Percentiles rank a stretch among this genome's conserved stretches.
Conservation (phyloP, 1,284 basidiomycete species). For the Trametes pubescens region DNA sequence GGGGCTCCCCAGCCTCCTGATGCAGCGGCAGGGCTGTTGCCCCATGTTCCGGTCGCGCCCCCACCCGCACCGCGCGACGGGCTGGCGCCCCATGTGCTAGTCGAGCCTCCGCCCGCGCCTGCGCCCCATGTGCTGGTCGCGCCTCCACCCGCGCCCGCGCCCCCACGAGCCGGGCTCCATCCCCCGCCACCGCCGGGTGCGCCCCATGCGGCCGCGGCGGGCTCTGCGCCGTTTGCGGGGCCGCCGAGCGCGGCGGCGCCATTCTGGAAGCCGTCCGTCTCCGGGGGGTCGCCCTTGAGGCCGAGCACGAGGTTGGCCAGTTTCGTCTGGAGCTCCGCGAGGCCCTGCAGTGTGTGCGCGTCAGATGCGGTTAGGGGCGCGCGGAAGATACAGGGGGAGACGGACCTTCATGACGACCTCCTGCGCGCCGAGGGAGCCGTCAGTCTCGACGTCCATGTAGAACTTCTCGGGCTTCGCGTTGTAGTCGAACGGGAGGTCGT, state of each 20-base stretch:
- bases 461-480: conserved; percentile 88
- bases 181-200: conserved; percentile 24
- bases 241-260: conserved; percentile 25
- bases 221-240: conserved; percentile 34
- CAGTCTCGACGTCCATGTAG: conserved; percentile 92
- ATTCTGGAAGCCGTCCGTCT: conserved; percentile 51
- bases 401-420: conserved; percentile 87
- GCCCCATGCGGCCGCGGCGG: conserved; percentile 33
- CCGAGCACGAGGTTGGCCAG: conserved; percentile 83
- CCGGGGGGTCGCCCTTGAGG: conserved; percentile 67
- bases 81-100: conserved; percentile 15
- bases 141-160: conserved; percentile 15
- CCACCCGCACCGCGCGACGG: conserved; percentile 40
- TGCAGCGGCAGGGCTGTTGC: conserved; percentile 32
- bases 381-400: background rate
- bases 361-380: background rate
- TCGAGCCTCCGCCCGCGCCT: conserved; percentile 12
- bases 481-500: conserved; percentile 87
- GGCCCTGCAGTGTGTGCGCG: conserved; percentile 59
- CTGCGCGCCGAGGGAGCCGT: conserved; percentile 87
- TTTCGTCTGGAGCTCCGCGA: conserved; percentile 84
- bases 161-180: conserved; percentile 29
- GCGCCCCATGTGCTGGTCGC: conserved; percentile 26
- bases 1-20: conserved; percentile 28
- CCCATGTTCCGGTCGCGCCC: conserved; percentile 39